phyloP scores from a whole-genome alignment of 208 protist genomes.

The Phytomonas sp. region DNA sequence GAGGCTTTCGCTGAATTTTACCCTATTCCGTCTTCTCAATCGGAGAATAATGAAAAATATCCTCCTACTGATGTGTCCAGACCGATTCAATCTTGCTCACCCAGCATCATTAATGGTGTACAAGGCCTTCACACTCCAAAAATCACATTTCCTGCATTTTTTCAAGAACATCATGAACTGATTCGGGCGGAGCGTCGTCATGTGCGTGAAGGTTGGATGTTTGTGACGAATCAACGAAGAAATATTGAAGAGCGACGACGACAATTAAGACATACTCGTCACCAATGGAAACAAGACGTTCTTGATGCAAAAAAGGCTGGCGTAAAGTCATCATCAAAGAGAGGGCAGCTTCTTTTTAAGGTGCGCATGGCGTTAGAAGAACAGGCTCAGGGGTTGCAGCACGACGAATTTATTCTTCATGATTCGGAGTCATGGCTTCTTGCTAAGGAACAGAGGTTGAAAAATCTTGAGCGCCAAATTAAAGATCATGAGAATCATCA shows the following conservation, averaged over 20 bases:
- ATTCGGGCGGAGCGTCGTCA: constrained; percentile 5
- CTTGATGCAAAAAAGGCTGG: constrained; percentile 62
- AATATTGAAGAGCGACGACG: constrained; percentile 51
- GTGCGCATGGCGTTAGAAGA: constrained; percentile 53
- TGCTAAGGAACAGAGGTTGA: constrained; percentile 59
- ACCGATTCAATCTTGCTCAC: neutral
- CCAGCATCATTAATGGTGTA: neutral
- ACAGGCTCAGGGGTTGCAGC: constrained; percentile 44
- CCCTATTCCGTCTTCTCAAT: constrained; percentile 42
- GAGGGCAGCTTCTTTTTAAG: constrained; percentile 57
- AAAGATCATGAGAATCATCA: constrained; percentile 41
- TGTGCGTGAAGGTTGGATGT: constrained; percentile 7
- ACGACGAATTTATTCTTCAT: constrained; percentile 60
- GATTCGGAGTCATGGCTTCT: constrained; percentile 69
- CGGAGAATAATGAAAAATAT: neutral
- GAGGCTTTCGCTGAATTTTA: constrained; percentile 55
- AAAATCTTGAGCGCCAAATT: constrained; percentile 55
- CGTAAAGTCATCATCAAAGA: constrained; percentile 57
- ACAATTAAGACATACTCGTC: constrained; percentile 42
- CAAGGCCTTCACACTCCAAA: neutral
- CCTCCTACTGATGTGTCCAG: neutral
- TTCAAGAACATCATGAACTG: constrained; percentile 6
- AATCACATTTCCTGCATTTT: constrained; percentile 8
- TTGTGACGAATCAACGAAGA: constrained; percentile 8
- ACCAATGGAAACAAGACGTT: constrained; percentile 79